Evolutionary conservation across 2,329 filamentous ascomycete genomes (phyloP).

Genomic region (Pseudocercospora fijiensis): DNA sequence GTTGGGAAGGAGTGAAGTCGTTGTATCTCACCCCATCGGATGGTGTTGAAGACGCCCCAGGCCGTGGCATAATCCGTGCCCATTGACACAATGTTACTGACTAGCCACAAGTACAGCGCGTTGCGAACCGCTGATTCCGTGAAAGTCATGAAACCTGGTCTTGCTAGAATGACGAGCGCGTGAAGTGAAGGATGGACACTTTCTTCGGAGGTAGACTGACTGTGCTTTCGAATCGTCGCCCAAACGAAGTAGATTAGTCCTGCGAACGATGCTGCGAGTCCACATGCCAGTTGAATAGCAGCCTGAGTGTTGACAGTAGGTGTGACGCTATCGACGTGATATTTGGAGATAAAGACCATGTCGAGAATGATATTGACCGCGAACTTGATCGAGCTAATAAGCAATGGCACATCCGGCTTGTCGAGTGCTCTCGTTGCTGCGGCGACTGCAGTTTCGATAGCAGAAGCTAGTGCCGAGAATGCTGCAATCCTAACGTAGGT

Average conservation of each 20-base stretch:
- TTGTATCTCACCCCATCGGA: conserved; percentile 58
- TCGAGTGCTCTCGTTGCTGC: conserved; percentile 65
- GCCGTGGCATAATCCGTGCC: conserved; percentile 67
- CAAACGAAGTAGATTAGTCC: conserved; percentile 63
- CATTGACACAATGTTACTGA: conserved; percentile 63
- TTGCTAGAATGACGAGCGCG: conserved; percentile 53
- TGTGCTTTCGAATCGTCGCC: conserved; percentile 36
- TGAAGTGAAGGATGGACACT: conserved; percentile 41
- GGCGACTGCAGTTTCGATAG: conserved; percentile 63
- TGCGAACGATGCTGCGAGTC: conserved; percentile 54
- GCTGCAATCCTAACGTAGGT: conserved; percentile 65
- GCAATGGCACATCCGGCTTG: conserved; percentile 65
- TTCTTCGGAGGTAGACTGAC: neutral
- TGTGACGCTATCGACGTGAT: conserved; percentile 56
- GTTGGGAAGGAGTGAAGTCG: neutral
- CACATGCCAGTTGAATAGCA: conserved; percentile 61
- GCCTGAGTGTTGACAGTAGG: conserved; percentile 66
- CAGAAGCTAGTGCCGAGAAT: conserved; percentile 61
- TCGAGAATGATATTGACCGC: conserved; percentile 66
- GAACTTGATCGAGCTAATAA: conserved; percentile 65
- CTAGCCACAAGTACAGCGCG: conserved; percentile 68
- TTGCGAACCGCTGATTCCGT: conserved; percentile 67
- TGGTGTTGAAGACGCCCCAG: conserved; percentile 72
- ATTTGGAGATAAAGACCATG: conserved; percentile 64
- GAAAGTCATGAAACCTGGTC: conserved; percentile 61